Percentiles rank a stretch among this genome's conserved stretches.
Conservation (phyloP, 116 monocot genomes). For the Iris pallida region DNA sequence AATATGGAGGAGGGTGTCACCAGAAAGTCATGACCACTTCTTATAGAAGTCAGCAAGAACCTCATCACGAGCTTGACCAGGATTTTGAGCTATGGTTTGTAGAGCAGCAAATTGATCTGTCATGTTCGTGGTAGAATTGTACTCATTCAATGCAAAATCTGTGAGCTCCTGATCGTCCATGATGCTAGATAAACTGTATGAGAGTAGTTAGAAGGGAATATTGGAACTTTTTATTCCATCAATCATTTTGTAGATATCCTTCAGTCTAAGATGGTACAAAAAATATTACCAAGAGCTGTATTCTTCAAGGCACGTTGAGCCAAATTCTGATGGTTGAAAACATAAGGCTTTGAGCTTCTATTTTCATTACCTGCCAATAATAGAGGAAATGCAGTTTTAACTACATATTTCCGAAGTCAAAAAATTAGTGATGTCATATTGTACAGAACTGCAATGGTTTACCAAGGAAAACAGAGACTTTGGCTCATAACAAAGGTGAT, state of each 20-base stretch:
- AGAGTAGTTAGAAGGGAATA: constrained; percentile 7
- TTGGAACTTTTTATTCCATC: neutral
- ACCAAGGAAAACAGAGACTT: too few relatives aligned
- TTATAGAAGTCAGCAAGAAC: too few relatives aligned
- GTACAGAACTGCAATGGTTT: too few relatives aligned
- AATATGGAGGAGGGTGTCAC: too few relatives aligned
- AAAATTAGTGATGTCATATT: neutral
- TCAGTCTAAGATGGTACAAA: neutral
- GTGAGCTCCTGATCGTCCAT: constrained; percentile 68
- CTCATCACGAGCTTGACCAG: too few relatives aligned
- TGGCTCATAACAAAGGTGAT: too few relatives aligned
- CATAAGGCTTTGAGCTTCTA: constrained; percentile 37
- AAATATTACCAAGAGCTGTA: constrained; percentile 26
- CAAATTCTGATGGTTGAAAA: constrained; percentile 49
- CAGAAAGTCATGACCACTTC: too few relatives aligned
- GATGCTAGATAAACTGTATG: constrained; percentile 71
- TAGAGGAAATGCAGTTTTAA: neutral
- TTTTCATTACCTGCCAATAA: constrained; percentile 38
- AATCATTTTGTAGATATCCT: neutral
- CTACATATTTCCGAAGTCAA: neutral
- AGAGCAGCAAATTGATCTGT: too few relatives aligned
- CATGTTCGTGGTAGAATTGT: constrained; percentile 88
- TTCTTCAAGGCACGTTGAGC: constrained; percentile 47
- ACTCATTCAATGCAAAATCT: constrained; percentile 64
- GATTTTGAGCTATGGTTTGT: too few relatives aligned